Evolutionary conservation across 805 yeast genomes (phyloP).

Genomic region (Sungouiozyma ichnusensis): DNA sequence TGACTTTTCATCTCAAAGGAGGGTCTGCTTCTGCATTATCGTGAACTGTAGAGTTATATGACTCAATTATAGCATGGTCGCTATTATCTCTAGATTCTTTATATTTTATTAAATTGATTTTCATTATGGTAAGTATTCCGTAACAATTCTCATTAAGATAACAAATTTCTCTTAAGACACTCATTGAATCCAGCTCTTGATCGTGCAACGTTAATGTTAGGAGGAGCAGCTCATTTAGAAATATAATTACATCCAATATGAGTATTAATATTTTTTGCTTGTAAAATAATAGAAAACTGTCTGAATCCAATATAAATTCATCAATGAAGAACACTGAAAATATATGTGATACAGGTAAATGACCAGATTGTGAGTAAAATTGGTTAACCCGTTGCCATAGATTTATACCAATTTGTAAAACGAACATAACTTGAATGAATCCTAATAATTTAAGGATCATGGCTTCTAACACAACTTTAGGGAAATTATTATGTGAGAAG

Average conservation of each 20-base stretch:
- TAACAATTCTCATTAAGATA: neutral
- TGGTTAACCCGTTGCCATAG: neutral
- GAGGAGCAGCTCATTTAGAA: neutral
- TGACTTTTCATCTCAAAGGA: too few species aligned
- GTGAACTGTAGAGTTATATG: neutral
- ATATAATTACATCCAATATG: neutral
- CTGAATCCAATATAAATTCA: neutral
- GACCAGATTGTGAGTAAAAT: neutral
- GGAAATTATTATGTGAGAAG: neutral
- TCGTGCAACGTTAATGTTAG: neutral
- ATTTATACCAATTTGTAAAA: slow-evolving; percentile 7
- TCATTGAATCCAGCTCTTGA: neutral
- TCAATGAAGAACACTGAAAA: slow-evolving; percentile 1
- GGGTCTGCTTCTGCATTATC: neutral
- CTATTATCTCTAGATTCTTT: neutral
- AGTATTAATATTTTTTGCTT: neutral
- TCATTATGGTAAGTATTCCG: neutral
- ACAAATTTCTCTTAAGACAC: neutral
- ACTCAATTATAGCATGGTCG: neutral
- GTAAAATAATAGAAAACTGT: neutral
- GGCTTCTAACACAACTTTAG: slow-evolving; percentile 2
- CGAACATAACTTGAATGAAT: slow-evolving; percentile 9
- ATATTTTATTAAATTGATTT: neutral
- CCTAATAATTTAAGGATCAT: slow-evolving; percentile 10
- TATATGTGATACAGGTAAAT: neutral